Percentiles rank a stretch among this genome's conserved stretches.
These are phyloP conservation scores for Flaveria robusta DNA, from an alignment of 129 eudicot genomes.

Conservation along the genomic window DNA sequence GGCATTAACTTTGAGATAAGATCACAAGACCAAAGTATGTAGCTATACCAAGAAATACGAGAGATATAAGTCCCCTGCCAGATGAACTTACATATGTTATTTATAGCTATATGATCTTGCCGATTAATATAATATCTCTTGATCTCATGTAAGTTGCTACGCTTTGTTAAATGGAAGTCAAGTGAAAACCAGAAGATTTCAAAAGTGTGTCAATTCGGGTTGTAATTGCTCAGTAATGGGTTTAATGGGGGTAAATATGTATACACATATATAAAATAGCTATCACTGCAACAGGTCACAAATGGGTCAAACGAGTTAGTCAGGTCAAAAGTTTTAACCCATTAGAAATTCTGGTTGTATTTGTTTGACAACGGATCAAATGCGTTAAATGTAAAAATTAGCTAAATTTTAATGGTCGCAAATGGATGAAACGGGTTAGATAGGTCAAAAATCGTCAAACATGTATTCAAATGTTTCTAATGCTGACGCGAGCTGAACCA, in stretches of 20 bases:
- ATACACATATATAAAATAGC: neutral
- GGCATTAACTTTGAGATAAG: constrained; percentile 40
- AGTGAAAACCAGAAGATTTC: neutral
- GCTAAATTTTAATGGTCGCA: neutral
- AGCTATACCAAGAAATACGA: constrained; percentile 61
- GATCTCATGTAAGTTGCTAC: neutral
- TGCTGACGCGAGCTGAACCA: neutral
- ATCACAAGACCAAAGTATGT: constrained; percentile 66
- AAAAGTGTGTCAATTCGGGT: neutral
- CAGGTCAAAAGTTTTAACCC: neutral
- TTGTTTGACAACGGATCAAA: neutral
- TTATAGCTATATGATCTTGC: neutral
- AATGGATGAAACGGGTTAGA: neutral
- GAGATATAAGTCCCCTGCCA: constrained; percentile 62
- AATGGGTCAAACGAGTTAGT: neutral
- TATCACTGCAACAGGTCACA: neutral
- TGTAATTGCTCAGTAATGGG: neutral
- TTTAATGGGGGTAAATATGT: neutral
- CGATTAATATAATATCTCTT: neutral
- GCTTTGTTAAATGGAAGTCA: neutral
- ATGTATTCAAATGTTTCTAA: neutral
- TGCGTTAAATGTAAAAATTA: neutral
- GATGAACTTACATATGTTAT: constrained; percentile 10
- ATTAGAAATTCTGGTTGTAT: neutral
- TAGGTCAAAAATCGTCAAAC: neutral